These are phyloP conservation scores for Larix sibirica DNA, from an alignment of 83 land plant genomes.

Conservation along the genomic window DNA sequence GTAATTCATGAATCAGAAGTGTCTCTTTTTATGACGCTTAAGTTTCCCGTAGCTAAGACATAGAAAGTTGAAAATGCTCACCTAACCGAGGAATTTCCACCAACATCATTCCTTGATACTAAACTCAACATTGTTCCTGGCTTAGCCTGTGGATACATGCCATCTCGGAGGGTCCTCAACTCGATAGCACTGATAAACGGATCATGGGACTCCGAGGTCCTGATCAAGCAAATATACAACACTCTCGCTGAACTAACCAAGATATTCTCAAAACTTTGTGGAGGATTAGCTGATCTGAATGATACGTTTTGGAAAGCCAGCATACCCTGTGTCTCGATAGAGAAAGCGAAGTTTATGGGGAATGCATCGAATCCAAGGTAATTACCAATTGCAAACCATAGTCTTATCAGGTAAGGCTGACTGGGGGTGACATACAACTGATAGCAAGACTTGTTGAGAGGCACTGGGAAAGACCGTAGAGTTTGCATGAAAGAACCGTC, in stretches of 20 bases:
- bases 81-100: neutral
- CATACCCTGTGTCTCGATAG: neutral
- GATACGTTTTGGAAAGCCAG: neutral
- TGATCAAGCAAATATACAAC: conserved; percentile 6
- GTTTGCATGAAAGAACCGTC: neutral
- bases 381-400: conserved; percentile 2
- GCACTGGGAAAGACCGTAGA: neutral
- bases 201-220: neutral
- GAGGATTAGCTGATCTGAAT: neutral
- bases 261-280: neutral
- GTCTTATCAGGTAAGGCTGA: neutral
- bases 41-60: too few relatives aligned
- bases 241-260: neutral
- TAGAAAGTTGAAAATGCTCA: too few relatives aligned
- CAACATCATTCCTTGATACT: conserved; percentile 2
- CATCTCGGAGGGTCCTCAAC: neutral
- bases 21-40: too few relatives aligned
- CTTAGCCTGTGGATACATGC: neutral
- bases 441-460: neutral
- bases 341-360: neutral
- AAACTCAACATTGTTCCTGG: neutral
- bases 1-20: too few relatives aligned
- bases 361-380: neutral
- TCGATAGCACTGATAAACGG: conserved; percentile 6
- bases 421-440: neutral